Percentiles rank a stretch among this genome's conserved stretches.
These are phyloP conservation scores for Suhomyces yuchorum DNA, from an alignment of 1,139 yeast genomes.

Conservation along the genomic window DNA sequence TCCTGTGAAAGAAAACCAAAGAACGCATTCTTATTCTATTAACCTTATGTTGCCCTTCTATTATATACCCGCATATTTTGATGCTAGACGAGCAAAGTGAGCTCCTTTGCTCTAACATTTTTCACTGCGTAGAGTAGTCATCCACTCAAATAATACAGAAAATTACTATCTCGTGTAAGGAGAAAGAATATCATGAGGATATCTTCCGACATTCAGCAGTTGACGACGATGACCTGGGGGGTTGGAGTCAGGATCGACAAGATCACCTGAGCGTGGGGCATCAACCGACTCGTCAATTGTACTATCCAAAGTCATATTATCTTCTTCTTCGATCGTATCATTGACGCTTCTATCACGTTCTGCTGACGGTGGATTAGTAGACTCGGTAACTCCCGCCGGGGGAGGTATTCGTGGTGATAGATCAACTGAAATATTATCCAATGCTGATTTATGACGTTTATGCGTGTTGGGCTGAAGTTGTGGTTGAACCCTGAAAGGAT, in stretches of 20 bases:
- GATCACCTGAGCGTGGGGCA: constrained; percentile 12
- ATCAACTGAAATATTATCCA: constrained; percentile 22
- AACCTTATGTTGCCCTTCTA: constrained; percentile 1
- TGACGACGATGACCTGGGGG: constrained; percentile 18
- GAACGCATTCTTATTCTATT: constrained; percentile 1
- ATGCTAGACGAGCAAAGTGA: neutral
- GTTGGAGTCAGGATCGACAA: constrained; percentile 14
- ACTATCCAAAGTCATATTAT: constrained; percentile 18
- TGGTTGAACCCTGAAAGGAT: constrained; percentile 15
- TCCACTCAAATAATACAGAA: neutral
- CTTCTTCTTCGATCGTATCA: constrained; percentile 17
- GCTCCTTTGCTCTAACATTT: neutral
- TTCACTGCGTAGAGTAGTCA: neutral
- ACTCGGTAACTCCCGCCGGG: constrained; percentile 4
- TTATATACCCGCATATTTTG: neutral
- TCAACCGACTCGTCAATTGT: constrained; percentile 15
- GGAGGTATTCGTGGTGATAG: constrained; percentile 8
- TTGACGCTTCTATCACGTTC: constrained; percentile 8
- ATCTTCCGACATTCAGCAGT: constrained; percentile 21
- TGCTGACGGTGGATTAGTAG: constrained; percentile 9
- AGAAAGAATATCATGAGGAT: constrained; percentile 23
- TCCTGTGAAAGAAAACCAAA: neutral
- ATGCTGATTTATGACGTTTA: constrained; percentile 25
- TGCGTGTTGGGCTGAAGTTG: constrained; percentile 18
- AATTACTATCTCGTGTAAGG: constrained; percentile 2